These are phyloP conservation scores for Hymenotorrendiella dingleyae DNA, from an alignment of 2,329 filamentous ascomycete species.

Conservation along the genomic window DNA sequence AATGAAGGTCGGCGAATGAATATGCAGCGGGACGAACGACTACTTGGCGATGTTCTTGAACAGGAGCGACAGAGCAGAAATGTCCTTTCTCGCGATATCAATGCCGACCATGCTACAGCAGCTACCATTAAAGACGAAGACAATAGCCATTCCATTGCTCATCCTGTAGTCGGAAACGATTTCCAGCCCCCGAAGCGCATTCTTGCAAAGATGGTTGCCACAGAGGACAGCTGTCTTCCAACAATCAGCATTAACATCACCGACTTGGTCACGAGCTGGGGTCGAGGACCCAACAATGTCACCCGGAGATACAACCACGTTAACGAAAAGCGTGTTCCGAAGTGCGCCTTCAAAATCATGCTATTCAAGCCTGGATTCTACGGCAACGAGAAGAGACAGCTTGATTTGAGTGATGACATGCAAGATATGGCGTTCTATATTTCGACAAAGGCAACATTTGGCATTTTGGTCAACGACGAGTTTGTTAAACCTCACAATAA, in stretches of 20 bases:
- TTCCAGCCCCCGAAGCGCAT: slow-evolving; percentile 34
- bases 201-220: slow-evolving; percentile 62
- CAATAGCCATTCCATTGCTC: neutral
- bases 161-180: slow-evolving; percentile 17
- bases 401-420: slow-evolving; percentile 18
- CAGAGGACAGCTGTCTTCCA: slow-evolving; percentile 57
- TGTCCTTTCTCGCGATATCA: slow-evolving; percentile 10
- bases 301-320: slow-evolving; percentile 59
- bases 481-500: slow-evolving; percentile 51
- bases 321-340: slow-evolving; percentile 68
- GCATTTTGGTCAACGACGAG: slow-evolving; percentile 73
- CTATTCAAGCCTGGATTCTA: slow-evolving; percentile 68
- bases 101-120: slow-evolving; percentile 7
- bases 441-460: slow-evolving; percentile 69
- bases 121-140: neutral
- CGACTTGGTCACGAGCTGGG: slow-evolving; percentile 68
- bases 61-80: slow-evolving; percentile 4
- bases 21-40: slow-evolving; percentile 28
- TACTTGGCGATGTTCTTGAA: slow-evolving; percentile 13
- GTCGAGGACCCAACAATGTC: slow-evolving; percentile 62
- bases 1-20: slow-evolving; percentile 20
- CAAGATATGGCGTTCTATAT: slow-evolving; percentile 57
- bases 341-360: slow-evolving; percentile 72
- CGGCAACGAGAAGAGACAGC: slow-evolving; percentile 42
- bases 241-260: slow-evolving; percentile 60